Conservation (phyloP, 1,139 yeast species). For the Suhomyces yuchorum region DNA sequence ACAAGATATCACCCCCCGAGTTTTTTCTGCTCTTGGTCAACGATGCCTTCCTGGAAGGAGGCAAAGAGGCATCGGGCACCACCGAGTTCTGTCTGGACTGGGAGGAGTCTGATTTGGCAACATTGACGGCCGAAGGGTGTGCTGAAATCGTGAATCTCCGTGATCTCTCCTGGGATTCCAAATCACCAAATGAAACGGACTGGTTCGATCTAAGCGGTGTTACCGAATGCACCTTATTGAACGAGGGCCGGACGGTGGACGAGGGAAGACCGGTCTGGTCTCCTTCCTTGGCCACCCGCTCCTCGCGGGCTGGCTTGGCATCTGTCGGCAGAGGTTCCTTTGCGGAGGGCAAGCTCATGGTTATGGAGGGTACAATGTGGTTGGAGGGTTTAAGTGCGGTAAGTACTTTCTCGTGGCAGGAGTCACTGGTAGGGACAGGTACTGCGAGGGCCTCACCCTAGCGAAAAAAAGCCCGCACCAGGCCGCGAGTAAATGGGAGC, state of each 20-base stretch:
- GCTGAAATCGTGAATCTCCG: conserved; percentile 50
- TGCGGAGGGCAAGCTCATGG: conserved; percentile 3
- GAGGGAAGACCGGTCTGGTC: background rate
- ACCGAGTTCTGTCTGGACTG: background rate
- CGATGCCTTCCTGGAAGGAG: conserved; percentile 20
- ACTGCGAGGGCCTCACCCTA: background rate
- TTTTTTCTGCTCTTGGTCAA: conserved; percentile 14
- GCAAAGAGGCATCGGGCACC: conserved; percentile 10
- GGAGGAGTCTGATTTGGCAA: conserved; percentile 14
- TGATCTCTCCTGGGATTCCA: conserved; percentile 41
- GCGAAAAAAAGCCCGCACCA: background rate
- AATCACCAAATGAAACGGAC: conserved; percentile 44
- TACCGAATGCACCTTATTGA: conserved; percentile 11
- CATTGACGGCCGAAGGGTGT: conserved; percentile 36
- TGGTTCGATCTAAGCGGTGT: conserved; percentile 18
- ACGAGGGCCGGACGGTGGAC: conserved; percentile 1
- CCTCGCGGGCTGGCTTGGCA: background rate
- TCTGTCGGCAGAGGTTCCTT: conserved; percentile 13
- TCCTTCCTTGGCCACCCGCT: background rate
- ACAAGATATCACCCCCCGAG: conserved; percentile 16
- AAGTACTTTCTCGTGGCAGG: background rate
- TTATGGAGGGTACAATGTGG: background rate
- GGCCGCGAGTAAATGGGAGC: background rate
- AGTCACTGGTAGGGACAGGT: background rate
- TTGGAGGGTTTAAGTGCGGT: background rate